Evolutionary conservation across 2,329 filamentous ascomycete species (phyloP), one percentile per base, ranked within the genome.

Genomic region (Aspergillus latus): DNA sequence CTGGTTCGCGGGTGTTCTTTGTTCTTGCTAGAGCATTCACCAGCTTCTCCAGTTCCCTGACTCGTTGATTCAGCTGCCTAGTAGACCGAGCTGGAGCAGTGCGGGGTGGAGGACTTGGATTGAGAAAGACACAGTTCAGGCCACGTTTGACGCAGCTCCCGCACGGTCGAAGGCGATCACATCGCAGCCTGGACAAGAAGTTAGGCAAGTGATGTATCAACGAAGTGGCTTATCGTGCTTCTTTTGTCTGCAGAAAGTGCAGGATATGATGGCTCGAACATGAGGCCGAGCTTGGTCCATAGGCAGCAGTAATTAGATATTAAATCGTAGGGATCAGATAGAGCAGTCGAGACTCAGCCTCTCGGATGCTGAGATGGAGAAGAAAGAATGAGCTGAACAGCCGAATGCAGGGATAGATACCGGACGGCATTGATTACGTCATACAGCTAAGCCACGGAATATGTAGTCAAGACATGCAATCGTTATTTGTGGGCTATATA

Each of bases 221-320:
- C 28, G 16, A n/a, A 29, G n/a, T 32, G 39, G 16, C 11, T 44
- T 13, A 34, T 21, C 26, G 11, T 48, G 48, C 51, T 54, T 54
- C n/a, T 52, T 52, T 21, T 52, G 50, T 39, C 50, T 30, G 15
- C 50, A 52, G 29, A 52, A 52, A 10, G 50, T 52, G 21, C 50
- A 52, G 42, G 50, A 52, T 11, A 52, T 43, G 26, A 52, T 34
- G 13, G 28, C 44, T 52, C 50, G 42, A 36, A 29, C 42, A 9
- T 30, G 42, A 16, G 42, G 4, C 11, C 34, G 47, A 4, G 36
- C 6, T 13, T 29, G 47, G 34, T 49, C 47, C 47, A 49, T 49
- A 15, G 10, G 47, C 44, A 10, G 5, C 15, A 21, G n/a, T 21
- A 21, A 9, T 16, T 21, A 13, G n/a, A 15, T 6, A 13, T 40